phyloP scores from a whole-genome alignment of 176 grass and related monocot genomes.

The Calamus simplicifolius region DNA sequence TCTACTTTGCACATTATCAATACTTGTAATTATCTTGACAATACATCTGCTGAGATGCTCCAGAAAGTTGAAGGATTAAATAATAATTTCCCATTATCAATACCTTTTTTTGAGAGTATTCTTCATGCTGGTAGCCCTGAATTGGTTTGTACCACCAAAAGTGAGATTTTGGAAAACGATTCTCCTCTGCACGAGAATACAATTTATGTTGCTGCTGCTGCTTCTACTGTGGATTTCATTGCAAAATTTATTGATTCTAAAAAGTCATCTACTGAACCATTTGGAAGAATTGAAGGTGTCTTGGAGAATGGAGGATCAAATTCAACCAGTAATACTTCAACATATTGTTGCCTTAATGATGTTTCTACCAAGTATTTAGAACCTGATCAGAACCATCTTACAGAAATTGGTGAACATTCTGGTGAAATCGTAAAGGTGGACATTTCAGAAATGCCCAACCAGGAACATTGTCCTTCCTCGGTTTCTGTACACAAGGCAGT shows the following conservation, averaged over 20 bases:
- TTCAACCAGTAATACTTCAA: not conserved
- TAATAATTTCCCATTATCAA: not conserved
- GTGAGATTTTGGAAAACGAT: not conserved
- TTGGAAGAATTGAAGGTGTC: slow-evolving; percentile 9
- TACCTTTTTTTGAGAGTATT: not conserved
- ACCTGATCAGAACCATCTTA: not conserved
- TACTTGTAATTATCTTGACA: not conserved
- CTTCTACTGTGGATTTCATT: slow-evolving; percentile 10
- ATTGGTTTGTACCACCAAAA: not conserved
- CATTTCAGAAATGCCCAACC: not conserved
- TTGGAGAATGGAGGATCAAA: not conserved
- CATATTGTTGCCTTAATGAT: slow-evolving; percentile 7
- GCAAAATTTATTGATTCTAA: slow-evolving; percentile 12
- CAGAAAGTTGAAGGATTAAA: slow-evolving; percentile 1
- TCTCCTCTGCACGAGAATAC: not conserved
- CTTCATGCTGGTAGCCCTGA: slow-evolving; percentile 2
- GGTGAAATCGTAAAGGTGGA: slow-evolving; percentile 8
- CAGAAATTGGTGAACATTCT: slow-evolving; percentile 4
- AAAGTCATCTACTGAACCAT: slow-evolving; percentile 4
- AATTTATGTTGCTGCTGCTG: not conserved
- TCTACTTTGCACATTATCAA: slow-evolving; percentile 8
- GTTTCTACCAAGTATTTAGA: slow-evolving; percentile 7
- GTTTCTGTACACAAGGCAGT: not conserved
- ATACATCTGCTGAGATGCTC: not conserved
- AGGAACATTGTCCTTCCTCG: not conserved